Conservation (phyloP, 2,329 filamentous ascomycete species). For the Sarocladium strictum region DNA sequence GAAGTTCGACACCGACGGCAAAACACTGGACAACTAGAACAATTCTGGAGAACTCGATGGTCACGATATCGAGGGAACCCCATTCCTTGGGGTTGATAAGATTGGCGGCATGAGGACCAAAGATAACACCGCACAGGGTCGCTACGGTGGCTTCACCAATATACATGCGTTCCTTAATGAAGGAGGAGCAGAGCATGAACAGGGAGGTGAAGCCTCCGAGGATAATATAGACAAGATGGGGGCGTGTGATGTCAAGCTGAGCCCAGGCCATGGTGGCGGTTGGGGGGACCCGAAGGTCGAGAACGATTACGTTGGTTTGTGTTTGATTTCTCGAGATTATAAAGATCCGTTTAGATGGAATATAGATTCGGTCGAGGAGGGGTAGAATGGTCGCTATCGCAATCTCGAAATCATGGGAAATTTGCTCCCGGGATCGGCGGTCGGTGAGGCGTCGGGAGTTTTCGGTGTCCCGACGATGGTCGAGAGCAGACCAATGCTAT, state of each 20-base stretch:
- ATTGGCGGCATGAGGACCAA: constrained; percentile 77
- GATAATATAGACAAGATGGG: constrained; percentile 98
- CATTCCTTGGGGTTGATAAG: constrained; percentile 70
- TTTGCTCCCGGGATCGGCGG: not conserved
- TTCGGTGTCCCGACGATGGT: not conserved
- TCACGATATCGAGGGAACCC: constrained; percentile 82
- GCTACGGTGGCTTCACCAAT: constrained; percentile 97
- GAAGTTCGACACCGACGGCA: constrained; percentile 83
- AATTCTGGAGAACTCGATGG: constrained; percentile 82
- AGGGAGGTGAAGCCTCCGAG: constrained; percentile 93
- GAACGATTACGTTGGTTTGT: not conserved
- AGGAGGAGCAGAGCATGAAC: constrained; percentile 96
- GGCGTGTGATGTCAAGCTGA: constrained; percentile 80
- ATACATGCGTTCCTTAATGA: constrained; percentile 98
- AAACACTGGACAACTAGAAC: constrained; percentile 91
- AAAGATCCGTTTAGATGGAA: not conserved
- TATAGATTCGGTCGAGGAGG: constrained; percentile 1
- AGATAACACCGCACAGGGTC: constrained; percentile 81
- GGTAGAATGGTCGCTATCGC: not conserved
- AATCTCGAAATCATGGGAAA: not conserved
- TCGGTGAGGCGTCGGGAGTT: not conserved
- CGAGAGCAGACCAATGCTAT: no score
- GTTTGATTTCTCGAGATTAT: not conserved
- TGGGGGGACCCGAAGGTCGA: constrained; percentile 9
- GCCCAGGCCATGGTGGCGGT: constrained; percentile 62